A percentile compares a stretch with the other conserved stretches of the same genome.
These are phyloP conservation scores for Cystobasidium sp. DNA, from an alignment of 1,284 basidiomycete genomes.

Conservation along the genomic window DNA sequence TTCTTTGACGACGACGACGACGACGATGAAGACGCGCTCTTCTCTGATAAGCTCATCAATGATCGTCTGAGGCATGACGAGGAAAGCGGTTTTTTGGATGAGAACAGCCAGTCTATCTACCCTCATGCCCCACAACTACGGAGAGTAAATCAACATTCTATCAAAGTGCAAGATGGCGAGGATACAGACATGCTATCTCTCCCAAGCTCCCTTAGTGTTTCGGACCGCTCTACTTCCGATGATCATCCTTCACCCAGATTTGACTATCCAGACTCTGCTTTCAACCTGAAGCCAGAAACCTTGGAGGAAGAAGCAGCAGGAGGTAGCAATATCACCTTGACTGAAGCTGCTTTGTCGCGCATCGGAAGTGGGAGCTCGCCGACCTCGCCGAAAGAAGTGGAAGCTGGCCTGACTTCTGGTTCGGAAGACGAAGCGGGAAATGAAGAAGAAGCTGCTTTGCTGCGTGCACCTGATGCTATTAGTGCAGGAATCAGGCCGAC, in stretches of 20 bases:
- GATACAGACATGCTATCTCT: conserved; percentile 28
- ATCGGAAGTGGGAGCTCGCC: background rate
- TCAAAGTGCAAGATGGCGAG: conserved; percentile 5
- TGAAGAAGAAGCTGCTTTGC: conserved; percentile 17
- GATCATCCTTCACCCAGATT: conserved; percentile 13
- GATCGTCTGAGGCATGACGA: background rate
- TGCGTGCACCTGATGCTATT: conserved; percentile 36
- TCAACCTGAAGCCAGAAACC: background rate
- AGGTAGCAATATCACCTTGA: conserved; percentile 15
- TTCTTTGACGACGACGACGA: conserved; percentile 37
- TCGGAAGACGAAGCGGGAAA: conserved; percentile 27
- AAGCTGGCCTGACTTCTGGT: conserved; percentile 19
- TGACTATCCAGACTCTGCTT: conserved; percentile 1
- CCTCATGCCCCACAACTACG: background rate
- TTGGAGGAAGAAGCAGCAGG: background rate
- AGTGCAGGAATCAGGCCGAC: conserved; percentile 33
- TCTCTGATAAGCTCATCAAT: conserved; percentile 11
- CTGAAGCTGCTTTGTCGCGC: conserved; percentile 28
- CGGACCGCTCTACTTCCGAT: conserved; percentile 11
- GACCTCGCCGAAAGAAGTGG: background rate
- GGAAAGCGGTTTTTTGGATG: background rate
- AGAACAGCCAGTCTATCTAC: background rate
- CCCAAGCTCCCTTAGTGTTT: conserved; percentile 34
- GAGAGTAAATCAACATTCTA: background rate
- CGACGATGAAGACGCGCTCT: background rate